Percentiles rank a stretch among this genome's conserved stretches.
Evolutionary conservation across 1,284 basidiomycete genomes (phyloP).

Genomic region (Marasmius fiardii): DNA sequence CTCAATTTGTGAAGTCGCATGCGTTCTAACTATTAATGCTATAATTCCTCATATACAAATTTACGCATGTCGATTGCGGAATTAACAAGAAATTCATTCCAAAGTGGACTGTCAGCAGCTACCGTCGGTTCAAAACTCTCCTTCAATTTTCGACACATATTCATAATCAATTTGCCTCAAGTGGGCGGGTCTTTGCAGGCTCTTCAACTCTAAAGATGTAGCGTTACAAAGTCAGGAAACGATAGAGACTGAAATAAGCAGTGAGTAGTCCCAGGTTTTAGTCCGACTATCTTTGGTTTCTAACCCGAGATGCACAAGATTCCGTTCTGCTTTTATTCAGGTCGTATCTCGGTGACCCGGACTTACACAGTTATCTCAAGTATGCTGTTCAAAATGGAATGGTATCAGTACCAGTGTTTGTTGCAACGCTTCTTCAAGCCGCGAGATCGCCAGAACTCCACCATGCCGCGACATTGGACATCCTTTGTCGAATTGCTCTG

Average conservation of each 20-base stretch:
- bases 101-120: slow-evolving; percentile 55
- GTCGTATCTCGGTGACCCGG: slow-evolving; percentile 61
- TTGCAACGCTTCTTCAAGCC: slow-evolving; percentile 50
- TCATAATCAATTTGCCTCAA: slow-evolving; percentile 24
- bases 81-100: slow-evolving; percentile 68
- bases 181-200: slow-evolving; percentile 64
- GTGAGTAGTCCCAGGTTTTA: slow-evolving; percentile 29
- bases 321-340: slow-evolving; percentile 64
- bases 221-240: slow-evolving; percentile 34
- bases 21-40: background rate
- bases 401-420: slow-evolving; percentile 55
- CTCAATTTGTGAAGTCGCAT: background rate
- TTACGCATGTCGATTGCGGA: slow-evolving; percentile 59
- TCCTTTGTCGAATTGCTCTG: slow-evolving; percentile 61
- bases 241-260: slow-evolving; percentile 43
- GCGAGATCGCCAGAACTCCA: slow-evolving; percentile 53
- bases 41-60: background rate
- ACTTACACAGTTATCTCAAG: slow-evolving; percentile 59
- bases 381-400: slow-evolving; percentile 52
- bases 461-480: slow-evolving; percentile 59
- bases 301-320: slow-evolving; percentile 35
- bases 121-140: slow-evolving; percentile 42
- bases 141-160: background rate
- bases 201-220: slow-evolving; percentile 50
- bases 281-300: slow-evolving; percentile 1